Evolutionary conservation across 2,329 filamentous ascomycete species (phyloP).

Genomic region (Tolypocladium ophioglossoides): DNA sequence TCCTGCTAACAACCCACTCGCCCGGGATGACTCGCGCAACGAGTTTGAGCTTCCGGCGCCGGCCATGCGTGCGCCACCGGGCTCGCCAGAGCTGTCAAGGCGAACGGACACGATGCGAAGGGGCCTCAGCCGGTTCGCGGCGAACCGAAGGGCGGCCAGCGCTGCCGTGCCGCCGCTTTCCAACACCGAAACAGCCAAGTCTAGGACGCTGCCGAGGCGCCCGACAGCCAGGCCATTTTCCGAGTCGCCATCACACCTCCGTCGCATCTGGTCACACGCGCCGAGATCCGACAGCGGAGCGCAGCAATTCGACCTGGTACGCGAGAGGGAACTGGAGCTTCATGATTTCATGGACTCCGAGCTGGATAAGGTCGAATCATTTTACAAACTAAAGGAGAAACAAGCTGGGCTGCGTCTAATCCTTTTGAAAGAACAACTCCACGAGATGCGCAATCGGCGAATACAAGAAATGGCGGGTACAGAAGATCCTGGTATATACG

Average conservation of each 20-base stretch:
- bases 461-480: conserved; percentile 55
- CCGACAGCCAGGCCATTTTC: conserved; percentile 2
- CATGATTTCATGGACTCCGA: conserved; percentile 75
- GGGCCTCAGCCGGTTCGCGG: conserved; percentile 13
- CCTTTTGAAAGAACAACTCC: conserved; percentile 70
- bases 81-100: conserved; percentile 13
- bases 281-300: conserved; percentile 30
- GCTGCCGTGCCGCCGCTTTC: conserved; percentile 11
- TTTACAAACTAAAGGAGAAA: conserved; percentile 81
- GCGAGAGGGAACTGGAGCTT: conserved; percentile 71
- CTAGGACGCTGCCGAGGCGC: conserved; percentile 5
- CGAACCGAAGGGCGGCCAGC: conserved; percentile 26
- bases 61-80: conserved; percentile 31
- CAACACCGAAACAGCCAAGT: conserved; percentile 1
- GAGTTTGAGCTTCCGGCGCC: conserved; percentile 44
- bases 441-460: conserved; percentile 82
- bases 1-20: conserved; percentile 15
- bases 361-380: conserved; percentile 81
- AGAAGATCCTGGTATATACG: conserved; percentile 19
- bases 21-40: conserved; percentile 10
- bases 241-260: conserved; percentile 19
- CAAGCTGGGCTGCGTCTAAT: conserved; percentile 66
- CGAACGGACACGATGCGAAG: conserved; percentile 8
- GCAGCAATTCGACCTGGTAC: conserved; percentile 49
- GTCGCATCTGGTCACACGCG: conserved; percentile 24